Evolutionary conservation across 768 basidiomycete genomes (phyloP), one percentile per base, ranked within the genome.

Genomic region (Termitomyces sp.): DNA sequence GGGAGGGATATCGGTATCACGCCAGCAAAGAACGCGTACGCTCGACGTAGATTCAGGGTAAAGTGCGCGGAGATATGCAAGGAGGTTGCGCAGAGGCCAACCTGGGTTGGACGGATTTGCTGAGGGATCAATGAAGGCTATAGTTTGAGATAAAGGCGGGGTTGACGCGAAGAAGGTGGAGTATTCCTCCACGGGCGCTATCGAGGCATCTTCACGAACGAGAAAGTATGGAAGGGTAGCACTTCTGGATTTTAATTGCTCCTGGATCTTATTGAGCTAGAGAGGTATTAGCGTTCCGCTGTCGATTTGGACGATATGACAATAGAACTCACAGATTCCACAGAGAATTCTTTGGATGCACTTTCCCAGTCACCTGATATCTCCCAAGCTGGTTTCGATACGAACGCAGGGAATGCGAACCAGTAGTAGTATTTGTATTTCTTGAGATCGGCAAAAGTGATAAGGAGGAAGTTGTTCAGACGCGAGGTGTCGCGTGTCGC

Each of bases 381-480:
- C 74, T 91, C 87, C 95, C 95, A 98, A 5, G 88, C 83, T 7
- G 97, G 94, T 61, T 91, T 93, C 20, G 90, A 76, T 0, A 88
- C 86, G 60, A 98, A 86, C 0, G 95, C 93, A 2, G 97, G 96
- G 68, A 98, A 97, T 0, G 91, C 89, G 65, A 98, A 98, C 97
- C 96, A 99, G 71, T 98, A 98, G 65, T 88, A 94, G 67, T 94
- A 98, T 61, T 88, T 89, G 77, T 97, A 98, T 69, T 95, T 98
- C 79, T 98, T 99, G 62, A 99, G 85, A 70, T 99, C 97, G 0
- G 97, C 92, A 62, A 86, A 98, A 0, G 94, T 94, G 62, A 99
- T 89, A 48, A 97, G 76, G 20, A 98, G 77, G 73, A 98, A 98
- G 4, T 80, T 80, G 52, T 81, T 89, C 38, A 98, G 76, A 12